phyloP scores from a whole-genome alignment of 2,329 filamentous ascomycete species.

The Fusarium sulawesiense region DNA sequence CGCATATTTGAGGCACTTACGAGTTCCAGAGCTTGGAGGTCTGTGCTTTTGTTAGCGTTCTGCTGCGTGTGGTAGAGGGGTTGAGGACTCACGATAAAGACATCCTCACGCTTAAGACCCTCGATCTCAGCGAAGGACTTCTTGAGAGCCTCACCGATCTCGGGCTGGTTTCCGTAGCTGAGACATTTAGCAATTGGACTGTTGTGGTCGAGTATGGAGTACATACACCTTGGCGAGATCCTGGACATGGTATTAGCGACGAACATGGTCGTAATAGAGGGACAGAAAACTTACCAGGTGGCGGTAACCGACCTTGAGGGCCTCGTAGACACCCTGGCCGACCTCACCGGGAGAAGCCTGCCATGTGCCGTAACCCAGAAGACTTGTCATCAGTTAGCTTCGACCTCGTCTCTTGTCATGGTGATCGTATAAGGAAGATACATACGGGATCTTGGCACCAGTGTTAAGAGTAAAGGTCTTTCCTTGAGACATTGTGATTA shows the following conservation, averaged over 20 bases:
- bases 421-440: not conserved
- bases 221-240: slow-evolving; percentile 62
- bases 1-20: not conserved
- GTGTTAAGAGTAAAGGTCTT: slow-evolving; percentile 16
- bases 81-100: slow-evolving; percentile 63
- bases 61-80: not conserved
- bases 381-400: not conserved
- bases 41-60: not conserved
- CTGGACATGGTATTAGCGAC: not conserved
- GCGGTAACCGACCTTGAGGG: slow-evolving; percentile 63
- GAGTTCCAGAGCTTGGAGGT: slow-evolving; percentile 74
- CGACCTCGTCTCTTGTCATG: not conserved
- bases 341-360: slow-evolving; percentile 46
- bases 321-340: slow-evolving; percentile 61
- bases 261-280: no score
- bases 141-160: slow-evolving; percentile 55
- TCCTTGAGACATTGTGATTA: slow-evolving; percentile 9
- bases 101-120: slow-evolving; percentile 71
- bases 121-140: slow-evolving; percentile 77
- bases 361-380: slow-evolving; percentile 20
- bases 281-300: slow-evolving; percentile 51
- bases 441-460: slow-evolving; percentile 13
- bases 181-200: not conserved
- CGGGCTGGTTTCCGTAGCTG: slow-evolving; percentile 75
- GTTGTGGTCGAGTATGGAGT: not conserved